Evolutionary conservation across 202 grass and related monocot species (phyloP), one percentile per base, ranked within the genome.

Genomic region (Setaria italica): DNA sequence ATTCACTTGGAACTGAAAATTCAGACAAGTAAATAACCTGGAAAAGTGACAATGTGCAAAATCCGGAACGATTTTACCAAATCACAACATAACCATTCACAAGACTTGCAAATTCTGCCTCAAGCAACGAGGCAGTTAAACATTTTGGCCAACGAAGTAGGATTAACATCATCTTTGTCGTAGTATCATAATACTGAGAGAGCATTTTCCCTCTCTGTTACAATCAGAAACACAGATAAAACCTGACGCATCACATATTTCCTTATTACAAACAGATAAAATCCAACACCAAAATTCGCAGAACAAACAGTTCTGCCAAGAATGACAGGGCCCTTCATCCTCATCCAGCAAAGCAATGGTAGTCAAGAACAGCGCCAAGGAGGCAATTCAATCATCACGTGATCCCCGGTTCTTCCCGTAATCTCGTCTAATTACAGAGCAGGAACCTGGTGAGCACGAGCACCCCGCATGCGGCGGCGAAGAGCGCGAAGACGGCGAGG

Each of bases 391-490:
- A 41, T 41, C 39, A 35, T 35, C 34, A 35, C 34, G 34, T 35
- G 34, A 35, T 35, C 34, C 34, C 34, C 34, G 34, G 1, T 35
- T 35, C 34, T 35, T 3, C 34, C 3, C 4, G 39, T 5, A 41
- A 35, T 60, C 48, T 72, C 3, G 12, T 34, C 39, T 93, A 88
- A 19, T 86, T 78, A 80, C 95, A 98, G 67, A 95, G 88, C 47
- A 98, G 80, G 88, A 94, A 92, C 82, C 93, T 92, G 50, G 87
- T 94, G 81, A 95, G 84, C 60, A 87, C 93, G 77, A 98, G 80
- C 50, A 92, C 91, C 4, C 80, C 89, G 60, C 91, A 98, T 8
- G 95, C 87, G n/a, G 84, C 84, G 15, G 59, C 78, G 78, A 88
- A 79, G 71, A 99, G 81, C 2, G 86, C 68, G 62, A 88, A 91